phyloP scores from a whole-genome alignment of 148 eudicot genomes.

The Chenopodium album region DNA sequence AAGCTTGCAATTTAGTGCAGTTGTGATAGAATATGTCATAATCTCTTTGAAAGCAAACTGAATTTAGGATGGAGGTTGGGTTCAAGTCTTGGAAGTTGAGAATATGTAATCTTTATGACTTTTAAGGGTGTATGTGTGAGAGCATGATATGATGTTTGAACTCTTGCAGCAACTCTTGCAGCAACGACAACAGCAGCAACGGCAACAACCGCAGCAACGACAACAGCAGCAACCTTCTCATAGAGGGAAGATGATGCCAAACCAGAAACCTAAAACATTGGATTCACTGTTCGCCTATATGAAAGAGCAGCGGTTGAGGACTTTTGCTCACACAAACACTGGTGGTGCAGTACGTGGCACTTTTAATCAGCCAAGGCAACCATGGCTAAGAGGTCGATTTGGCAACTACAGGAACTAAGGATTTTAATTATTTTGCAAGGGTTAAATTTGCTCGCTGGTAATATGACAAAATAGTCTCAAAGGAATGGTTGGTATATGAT shows the following conservation, averaged over 20 bases:
- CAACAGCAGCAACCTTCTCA: conserved; percentile 24
- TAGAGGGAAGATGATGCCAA: conserved; percentile 26
- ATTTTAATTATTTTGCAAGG: neutral
- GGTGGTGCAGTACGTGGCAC: conserved; percentile 35
- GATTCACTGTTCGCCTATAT: conserved; percentile 88
- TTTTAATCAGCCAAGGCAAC: conserved; percentile 47
- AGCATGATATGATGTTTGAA: neutral
- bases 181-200: conserved; percentile 12
- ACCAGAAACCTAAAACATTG: conserved; percentile 71
- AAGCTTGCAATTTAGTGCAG: neutral
- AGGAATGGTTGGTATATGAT: neutral
- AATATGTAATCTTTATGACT: neutral
- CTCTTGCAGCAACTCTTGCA: conserved; percentile 4
- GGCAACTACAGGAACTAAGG: conserved; percentile 33
- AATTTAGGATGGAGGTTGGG: neutral
- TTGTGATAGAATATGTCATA: neutral
- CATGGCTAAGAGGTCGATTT: conserved; percentile 64
- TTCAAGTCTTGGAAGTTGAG: neutral
- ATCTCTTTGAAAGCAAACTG: neutral
- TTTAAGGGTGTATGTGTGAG: neutral
- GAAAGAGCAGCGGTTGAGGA: conserved; percentile 89
- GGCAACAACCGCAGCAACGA: conserved; percentile 10
- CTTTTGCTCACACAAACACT: conserved; percentile 43
- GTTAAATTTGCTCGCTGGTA: neutral
- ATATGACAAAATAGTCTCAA: neutral